These are phyloP conservation scores for Falciphora oryzae DNA, from an alignment of 2,329 filamentous ascomycete species.

Conservation along the genomic window DNA sequence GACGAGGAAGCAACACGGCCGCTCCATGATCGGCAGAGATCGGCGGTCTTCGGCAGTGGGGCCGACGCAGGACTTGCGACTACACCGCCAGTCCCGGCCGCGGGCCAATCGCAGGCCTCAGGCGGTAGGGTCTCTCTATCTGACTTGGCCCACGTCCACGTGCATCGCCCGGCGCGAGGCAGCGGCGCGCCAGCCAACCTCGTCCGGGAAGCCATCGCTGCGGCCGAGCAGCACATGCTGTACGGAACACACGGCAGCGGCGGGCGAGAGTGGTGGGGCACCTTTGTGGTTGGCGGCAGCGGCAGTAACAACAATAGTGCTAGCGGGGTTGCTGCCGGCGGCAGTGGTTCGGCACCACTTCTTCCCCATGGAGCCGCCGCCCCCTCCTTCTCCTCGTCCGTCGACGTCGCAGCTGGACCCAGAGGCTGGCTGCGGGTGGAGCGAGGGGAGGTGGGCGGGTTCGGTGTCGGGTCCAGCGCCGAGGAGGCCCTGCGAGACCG, in stretches of 20 bases:
- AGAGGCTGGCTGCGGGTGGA: slow-evolving; percentile 50
- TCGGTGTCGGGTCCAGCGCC: slow-evolving; percentile 32
- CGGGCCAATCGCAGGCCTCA: background rate
- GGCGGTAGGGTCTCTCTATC: slow-evolving; percentile 4
- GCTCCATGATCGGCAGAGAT: background rate
- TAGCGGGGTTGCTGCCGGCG: slow-evolving; percentile 21
- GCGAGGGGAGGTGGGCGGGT: slow-evolving; percentile 33
- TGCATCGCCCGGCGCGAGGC: slow-evolving; percentile 36
- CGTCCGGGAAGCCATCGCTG: slow-evolving; percentile 28
- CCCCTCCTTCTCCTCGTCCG: slow-evolving; percentile 15
- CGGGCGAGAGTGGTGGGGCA: slow-evolving; percentile 52
- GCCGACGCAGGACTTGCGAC: background rate
- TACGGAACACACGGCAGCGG: slow-evolving; percentile 41
- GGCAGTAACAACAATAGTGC: background rate
- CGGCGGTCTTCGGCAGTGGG: too few relatives aligned
- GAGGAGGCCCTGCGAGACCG: slow-evolving; percentile 41
- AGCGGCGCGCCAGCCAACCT: slow-evolving; percentile 16
- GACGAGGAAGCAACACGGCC: background rate
- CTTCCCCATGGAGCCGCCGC: slow-evolving; percentile 20
- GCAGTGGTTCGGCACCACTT: background rate
- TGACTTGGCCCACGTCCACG: slow-evolving; percentile 45
- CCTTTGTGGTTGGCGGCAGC: slow-evolving; percentile 43
- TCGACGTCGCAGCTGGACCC: slow-evolving; percentile 32
- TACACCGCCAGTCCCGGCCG: background rate
- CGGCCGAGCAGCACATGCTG: slow-evolving; percentile 42